Percentiles rank a stretch among this genome's conserved stretches.
These are phyloP conservation scores for Ophiostoma perfectum DNA, from an alignment of 2,329 filamentous ascomycete genomes.

Conservation along the genomic window DNA sequence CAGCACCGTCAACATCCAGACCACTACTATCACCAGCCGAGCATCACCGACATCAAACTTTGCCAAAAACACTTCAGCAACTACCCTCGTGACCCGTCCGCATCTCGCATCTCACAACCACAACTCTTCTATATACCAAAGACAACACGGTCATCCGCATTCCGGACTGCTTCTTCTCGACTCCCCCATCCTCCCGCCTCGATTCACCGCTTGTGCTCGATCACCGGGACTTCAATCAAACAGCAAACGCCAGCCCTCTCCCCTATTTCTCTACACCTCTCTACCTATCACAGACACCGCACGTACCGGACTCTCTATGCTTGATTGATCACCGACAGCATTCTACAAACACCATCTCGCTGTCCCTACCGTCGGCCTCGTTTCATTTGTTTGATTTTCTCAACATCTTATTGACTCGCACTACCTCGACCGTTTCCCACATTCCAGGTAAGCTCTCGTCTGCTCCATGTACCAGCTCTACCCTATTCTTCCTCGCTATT, in stretches of 20 bases:
- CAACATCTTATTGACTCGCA: not conserved
- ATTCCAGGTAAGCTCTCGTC: constrained; percentile 8
- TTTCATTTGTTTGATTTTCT: constrained; percentile 4
- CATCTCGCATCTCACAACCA: too few relatives aligned
- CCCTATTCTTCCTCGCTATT: not conserved
- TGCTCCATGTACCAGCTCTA: not conserved
- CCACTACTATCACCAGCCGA: too few relatives aligned
- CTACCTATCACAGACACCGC: too few relatives aligned
- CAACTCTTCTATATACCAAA: too few relatives aligned
- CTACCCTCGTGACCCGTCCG: too few relatives aligned
- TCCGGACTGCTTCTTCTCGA: too few relatives aligned
- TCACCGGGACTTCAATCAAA: not conserved
- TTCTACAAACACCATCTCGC: not conserved
- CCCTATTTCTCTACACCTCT: too few relatives aligned
- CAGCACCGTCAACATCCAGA: not conserved
- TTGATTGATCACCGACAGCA: constrained; percentile 5
- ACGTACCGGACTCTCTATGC: not conserved
- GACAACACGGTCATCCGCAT: too few relatives aligned
- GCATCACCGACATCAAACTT: too few relatives aligned
- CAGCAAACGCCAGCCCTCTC: not conserved
- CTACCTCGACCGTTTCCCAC: constrained; percentile 7
- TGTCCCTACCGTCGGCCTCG: not conserved
- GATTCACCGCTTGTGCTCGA: too few relatives aligned
- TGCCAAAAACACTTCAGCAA: too few relatives aligned
- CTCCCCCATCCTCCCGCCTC: too few relatives aligned